Evolutionary conservation across 176 grass and related monocot species (phyloP), one percentile per base, ranked within the genome.

Genomic region (Neostapfia colusana): DNA sequence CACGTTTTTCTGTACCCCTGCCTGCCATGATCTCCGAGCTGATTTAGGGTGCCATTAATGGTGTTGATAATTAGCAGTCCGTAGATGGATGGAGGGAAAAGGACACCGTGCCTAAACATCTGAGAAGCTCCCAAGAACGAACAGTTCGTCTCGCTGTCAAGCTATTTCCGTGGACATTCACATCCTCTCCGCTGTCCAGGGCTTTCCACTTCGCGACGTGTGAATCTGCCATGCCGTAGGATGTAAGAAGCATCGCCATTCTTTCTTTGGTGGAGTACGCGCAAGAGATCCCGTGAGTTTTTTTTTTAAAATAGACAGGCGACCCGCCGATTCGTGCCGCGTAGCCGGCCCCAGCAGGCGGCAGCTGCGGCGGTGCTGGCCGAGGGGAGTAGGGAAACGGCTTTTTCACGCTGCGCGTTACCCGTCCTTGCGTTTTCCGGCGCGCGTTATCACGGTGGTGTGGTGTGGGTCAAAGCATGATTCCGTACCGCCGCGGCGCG

Each of bases 361-460:
- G 14, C 12, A 16, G 10, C 73, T 3, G 8, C 74, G 24, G 16
- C 13, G 55, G 24, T 6, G 72, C 81, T 10, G 69, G 14, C 4
- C 10, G 12, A 27, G 16, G 18, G 35, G 1, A 0, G 23, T 0
- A 9, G 2, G 0, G 21, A 18, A 48, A 18, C 41, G 1, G 17
- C 26, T 37, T 23, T 24, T 31, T 63, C 70, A 61, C 48, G 36
- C 69, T n/a, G n/a, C 37, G 44, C 62, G 18, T 11, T 40, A 49
- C 46, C 11, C 8, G 12, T 14, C 13, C 0, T 24, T 20, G 3
- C 5, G 16, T 21, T 28, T 56, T 45, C 3, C 10, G n/a, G 42
- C 77, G 69, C 76, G 69, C 69, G 83, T 42, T 75, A 54, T 38
- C 1, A 53, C 45, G 0, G 7, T 20, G 44, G 17, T n/a, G 6